These are phyloP conservation scores for Microbotryum violaceum DNA, from an alignment of 1,284 basidiomycete genomes.

Conservation along the genomic window DNA sequence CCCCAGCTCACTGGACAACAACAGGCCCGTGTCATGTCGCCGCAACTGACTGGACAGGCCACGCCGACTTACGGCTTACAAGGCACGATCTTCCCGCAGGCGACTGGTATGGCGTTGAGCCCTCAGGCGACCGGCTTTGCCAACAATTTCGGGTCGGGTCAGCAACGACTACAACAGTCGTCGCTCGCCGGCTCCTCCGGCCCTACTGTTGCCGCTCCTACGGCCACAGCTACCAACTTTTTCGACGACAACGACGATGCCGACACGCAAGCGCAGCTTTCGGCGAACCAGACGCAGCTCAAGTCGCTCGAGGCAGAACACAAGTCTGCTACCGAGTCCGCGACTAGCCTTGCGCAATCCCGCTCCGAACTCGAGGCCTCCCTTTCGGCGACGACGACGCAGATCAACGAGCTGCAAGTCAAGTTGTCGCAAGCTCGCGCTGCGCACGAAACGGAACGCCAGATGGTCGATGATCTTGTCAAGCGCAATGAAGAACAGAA, in stretches of 20 bases:
- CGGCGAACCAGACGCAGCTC: background rate
- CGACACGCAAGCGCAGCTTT: conserved; percentile 13
- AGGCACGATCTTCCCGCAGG: conserved; percentile 25
- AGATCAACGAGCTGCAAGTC: conserved; percentile 43
- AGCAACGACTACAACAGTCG: background rate
- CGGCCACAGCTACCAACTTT: conserved; percentile 10
- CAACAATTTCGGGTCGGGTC: conserved; percentile 13
- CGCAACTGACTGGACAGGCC: background rate
- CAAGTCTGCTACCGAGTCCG: conserved; percentile 58
- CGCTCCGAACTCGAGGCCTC: conserved; percentile 41
- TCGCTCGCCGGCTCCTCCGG: background rate
- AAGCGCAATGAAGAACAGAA: conserved; percentile 65
- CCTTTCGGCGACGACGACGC: conserved; percentile 56
- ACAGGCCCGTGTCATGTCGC: background rate
- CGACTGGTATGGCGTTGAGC: conserved; percentile 12
- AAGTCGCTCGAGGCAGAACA: conserved; percentile 65
- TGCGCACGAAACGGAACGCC: conserved; percentile 77
- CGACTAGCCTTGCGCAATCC: conserved; percentile 38
- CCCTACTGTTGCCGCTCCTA: background rate
- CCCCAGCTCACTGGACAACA: conserved; percentile 15
- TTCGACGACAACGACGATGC: conserved; percentile 33
- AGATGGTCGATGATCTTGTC: conserved; percentile 62
- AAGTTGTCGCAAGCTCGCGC: conserved; percentile 47
- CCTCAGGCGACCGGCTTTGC: conserved; percentile 18
- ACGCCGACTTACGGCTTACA: conserved; percentile 7